Conservation (phyloP, 1,139 yeast genomes). For the Geotrichum restrictum region DNA sequence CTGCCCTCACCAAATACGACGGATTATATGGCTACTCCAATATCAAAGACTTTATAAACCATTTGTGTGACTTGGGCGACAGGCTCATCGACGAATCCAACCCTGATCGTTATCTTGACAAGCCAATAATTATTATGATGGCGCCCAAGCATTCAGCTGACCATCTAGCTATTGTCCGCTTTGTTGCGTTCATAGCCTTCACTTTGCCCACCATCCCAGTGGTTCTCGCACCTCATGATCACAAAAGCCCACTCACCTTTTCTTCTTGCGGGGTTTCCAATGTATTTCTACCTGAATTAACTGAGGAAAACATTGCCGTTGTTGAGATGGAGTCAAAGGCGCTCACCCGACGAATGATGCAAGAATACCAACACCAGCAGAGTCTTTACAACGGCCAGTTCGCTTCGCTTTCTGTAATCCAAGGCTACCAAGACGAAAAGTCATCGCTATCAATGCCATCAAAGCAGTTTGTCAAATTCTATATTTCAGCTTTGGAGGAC, state of each 20-base stretch:
- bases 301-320: neutral
- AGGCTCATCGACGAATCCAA: neutral
- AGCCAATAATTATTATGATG: constrained; percentile 10
- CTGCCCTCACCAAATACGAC: constrained; percentile 7
- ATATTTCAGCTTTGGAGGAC: constrained; percentile 10
- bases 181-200: constrained; percentile 15
- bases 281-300: constrained; percentile 2
- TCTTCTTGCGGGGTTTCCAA: constrained; percentile 11
- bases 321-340: neutral
- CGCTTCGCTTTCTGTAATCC: neutral
- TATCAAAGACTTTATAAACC: constrained; percentile 12
- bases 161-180: constrained; percentile 18
- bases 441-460: neutral
- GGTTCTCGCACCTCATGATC: constrained; percentile 7
- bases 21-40: constrained; percentile 12
- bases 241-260: neutral
- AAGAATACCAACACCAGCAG: constrained; percentile 1
- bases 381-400: neutral
- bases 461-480: neutral
- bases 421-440: no score
- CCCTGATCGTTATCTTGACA: neutral
- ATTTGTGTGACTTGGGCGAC: constrained; percentile 6
- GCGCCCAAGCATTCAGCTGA: constrained; percentile 9
- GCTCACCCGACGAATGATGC: constrained; percentile 2
- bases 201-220: constrained; percentile 16